Percentiles rank a stretch among this genome's conserved stretches.
Conservation (phyloP, 345 rosid species). For the Lepidium aucheri region DNA sequence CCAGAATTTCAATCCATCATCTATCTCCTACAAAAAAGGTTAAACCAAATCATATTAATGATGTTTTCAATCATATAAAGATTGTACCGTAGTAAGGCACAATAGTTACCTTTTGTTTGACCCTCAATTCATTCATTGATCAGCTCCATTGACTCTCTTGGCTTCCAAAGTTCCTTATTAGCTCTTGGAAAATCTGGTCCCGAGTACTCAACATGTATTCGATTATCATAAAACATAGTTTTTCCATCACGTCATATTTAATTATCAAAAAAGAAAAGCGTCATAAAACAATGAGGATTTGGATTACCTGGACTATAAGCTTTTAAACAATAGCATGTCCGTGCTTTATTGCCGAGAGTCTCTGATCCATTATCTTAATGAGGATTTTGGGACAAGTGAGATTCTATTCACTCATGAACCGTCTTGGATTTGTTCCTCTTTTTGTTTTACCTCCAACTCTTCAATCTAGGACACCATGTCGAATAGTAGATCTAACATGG, state of each 20-base stretch:
- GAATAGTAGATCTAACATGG: too few relatives aligned
- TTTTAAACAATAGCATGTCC: constrained; percentile 48
- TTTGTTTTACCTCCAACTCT: too few relatives aligned
- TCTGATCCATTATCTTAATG: constrained; percentile 67
- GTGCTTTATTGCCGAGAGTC: constrained; percentile 55
- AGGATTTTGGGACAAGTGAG: constrained; percentile 58
- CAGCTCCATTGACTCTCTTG: constrained; percentile 61
- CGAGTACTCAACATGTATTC: constrained; percentile 87
- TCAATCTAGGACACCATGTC: too few relatives aligned
- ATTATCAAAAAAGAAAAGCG: neutral
- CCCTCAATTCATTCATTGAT: constrained; percentile 49
- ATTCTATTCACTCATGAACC: constrained; percentile 8
- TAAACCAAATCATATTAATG: neutral
- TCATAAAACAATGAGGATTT: neutral
- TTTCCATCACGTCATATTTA: constrained; percentile 1
- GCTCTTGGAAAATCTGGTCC: constrained; percentile 64
- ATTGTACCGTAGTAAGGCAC: neutral
- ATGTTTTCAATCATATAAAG: neutral
- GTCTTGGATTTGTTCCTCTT: too few relatives aligned
- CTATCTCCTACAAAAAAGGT: constrained; percentile 46
- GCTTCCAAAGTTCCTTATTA: constrained; percentile 80
- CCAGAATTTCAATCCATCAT: constrained; percentile 52
- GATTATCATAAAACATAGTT: constrained; percentile 27
- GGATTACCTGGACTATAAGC: constrained; percentile 51
- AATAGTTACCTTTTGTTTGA: constrained; percentile 55